Evolutionary conservation across 495 filamentous ascomycete species (phyloP).

Genomic region (Acidiella bohemica): DNA sequence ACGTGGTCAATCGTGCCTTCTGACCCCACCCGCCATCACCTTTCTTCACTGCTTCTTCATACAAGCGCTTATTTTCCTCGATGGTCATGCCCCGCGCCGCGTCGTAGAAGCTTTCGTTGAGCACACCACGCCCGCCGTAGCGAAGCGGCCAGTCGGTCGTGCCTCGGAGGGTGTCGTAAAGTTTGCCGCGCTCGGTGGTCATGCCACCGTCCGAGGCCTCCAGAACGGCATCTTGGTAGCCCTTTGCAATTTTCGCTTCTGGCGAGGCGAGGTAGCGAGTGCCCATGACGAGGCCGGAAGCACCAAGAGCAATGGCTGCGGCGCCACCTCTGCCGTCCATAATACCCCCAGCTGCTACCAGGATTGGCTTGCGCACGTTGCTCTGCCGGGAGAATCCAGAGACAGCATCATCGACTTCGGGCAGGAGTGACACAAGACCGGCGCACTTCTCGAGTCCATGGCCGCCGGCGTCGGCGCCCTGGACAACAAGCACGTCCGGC

Average conservation of each 20-base stretch:
- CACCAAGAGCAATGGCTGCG: constrained; percentile 53
- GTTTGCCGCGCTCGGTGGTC: constrained; percentile 47
- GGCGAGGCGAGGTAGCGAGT: constrained; percentile 55
- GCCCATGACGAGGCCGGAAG: constrained; percentile 53
- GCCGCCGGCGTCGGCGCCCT: constrained; percentile 62
- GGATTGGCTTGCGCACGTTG: constrained; percentile 27
- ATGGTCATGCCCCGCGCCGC: constrained; percentile 40
- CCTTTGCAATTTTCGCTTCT: constrained; percentile 48
- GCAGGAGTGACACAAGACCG: constrained; percentile 44
- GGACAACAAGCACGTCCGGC: constrained; percentile 59
- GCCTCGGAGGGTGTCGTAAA: constrained; percentile 60
- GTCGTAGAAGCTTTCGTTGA: constrained; percentile 50
- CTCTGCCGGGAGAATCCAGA: constrained; percentile 6
- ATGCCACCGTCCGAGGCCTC: constrained; percentile 47
- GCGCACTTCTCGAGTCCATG: constrained; percentile 51
- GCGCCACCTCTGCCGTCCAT: constrained; percentile 53
- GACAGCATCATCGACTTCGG: constrained; percentile 46
- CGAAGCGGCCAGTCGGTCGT: constrained; percentile 52
- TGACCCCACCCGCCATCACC: constrained; percentile 41
- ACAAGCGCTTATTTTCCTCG: constrained; percentile 45
- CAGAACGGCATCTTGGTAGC: constrained; percentile 48
- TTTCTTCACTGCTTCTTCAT: constrained; percentile 42
- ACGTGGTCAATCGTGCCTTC: constrained; percentile 52
- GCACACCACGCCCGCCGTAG: constrained; percentile 48
- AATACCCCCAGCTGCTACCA: constrained; percentile 65